Evolutionary conservation across 2,329 filamentous ascomycete species (phyloP), one percentile per base, ranked within the genome.

Genomic region (Paracamarosporium sp.): DNA sequence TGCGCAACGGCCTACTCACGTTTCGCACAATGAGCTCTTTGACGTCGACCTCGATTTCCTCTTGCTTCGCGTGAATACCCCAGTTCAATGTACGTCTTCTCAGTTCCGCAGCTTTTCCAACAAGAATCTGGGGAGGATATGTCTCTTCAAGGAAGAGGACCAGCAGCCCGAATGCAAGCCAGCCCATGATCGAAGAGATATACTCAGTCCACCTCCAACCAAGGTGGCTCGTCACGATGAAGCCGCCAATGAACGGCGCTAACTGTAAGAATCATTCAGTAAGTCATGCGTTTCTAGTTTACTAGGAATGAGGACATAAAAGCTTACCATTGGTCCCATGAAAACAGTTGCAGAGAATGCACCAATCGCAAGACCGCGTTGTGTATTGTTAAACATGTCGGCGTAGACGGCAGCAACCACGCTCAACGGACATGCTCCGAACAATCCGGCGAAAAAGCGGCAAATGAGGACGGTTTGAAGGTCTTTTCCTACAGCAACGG

Each of bases 31-130:
- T 68, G 33, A 85, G 68, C 54, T 83, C 81, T 5, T 72, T 74
- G 56, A 84, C 75, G 60, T 84, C 82, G 33, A 83, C 76, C 64
- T 84, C 82, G 47, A 84, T 81, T 71, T 83, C 81, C 60, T 85
- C 83, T 50, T 77, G 77, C 65, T 84, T 84, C n/a, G 85, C 85
- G 64, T 87, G 85, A 50, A 87, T 86, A 11, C 84, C 84, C 84
- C 84, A 87, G 60, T 87, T 87, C 68, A 81, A 81, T 1, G 84
- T 87, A 25, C 82, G 71, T 31, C 85, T 78, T 30, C 84, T 76
- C 2, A 87, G 69, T 58, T 86, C 83, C 3, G 79, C 71, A 3
- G 85, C 84, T 65, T 88, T 88, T 15, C 76, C 71, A 35, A 87
- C 81, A 3, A 88, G 77, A 13, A 88, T 82, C 0, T 86, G 78